These are phyloP conservation scores for Plectosphaerella plurivora DNA, from an alignment of 2,329 filamentous ascomycete genomes.

Conservation along the genomic window DNA sequence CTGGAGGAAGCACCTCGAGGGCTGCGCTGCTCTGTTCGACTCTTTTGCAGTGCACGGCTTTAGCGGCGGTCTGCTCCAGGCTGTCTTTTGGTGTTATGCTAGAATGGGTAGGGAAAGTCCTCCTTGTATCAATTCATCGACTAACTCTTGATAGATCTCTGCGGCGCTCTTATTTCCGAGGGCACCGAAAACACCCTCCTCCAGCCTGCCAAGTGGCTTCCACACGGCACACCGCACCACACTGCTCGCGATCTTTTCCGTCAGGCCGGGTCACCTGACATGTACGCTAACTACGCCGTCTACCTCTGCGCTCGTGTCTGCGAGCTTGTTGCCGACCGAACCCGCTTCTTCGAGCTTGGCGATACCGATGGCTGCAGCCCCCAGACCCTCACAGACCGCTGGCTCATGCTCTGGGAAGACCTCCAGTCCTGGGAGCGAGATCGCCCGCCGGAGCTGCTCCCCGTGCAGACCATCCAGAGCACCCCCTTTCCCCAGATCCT, in stretches of 20 bases:
- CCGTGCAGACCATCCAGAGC: constrained; percentile 36
- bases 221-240: constrained; percentile 28
- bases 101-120: constrained; percentile 40
- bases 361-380: constrained; percentile 37
- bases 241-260: constrained; percentile 31
- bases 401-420: constrained; percentile 43
- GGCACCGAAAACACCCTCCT: constrained; percentile 48
- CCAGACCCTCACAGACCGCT: constrained; percentile 34
- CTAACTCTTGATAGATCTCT: constrained; percentile 36
- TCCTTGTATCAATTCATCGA: neutral
- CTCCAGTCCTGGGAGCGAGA: constrained; percentile 42
- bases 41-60: constrained; percentile 50
- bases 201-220: constrained; percentile 43
- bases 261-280: constrained; percentile 33
- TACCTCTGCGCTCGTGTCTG: constrained; percentile 49
- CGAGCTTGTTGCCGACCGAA: constrained; percentile 44
- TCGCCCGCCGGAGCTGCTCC: constrained; percentile 40
- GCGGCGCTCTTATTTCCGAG: constrained; percentile 51
- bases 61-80: constrained; percentile 45
- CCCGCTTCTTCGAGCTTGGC: constrained; percentile 41
- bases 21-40: constrained; percentile 51
- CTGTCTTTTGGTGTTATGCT: constrained; percentile 56
- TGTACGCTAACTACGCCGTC: constrained; percentile 56
- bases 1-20: constrained; percentile 54
- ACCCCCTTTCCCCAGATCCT: constrained; percentile 47